phyloP scores from a whole-genome alignment of 805 yeast species.

The Saturnispora besseyi region DNA sequence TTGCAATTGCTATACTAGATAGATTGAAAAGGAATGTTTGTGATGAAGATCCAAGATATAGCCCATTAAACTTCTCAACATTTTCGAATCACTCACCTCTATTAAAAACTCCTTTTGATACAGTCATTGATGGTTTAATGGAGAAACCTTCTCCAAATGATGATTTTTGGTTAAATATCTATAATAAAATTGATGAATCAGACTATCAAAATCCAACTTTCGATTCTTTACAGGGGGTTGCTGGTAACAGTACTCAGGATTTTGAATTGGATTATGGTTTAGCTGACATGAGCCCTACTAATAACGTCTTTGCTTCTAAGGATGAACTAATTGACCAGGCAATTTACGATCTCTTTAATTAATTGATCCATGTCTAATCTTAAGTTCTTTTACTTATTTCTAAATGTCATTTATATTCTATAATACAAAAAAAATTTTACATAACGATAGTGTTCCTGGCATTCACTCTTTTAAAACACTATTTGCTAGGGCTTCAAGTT shows the following conservation, averaged over 20 bases:
- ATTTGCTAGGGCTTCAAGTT: constrained; percentile 18
- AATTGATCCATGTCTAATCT: background rate
- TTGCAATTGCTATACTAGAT: constrained; percentile 4
- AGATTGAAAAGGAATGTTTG: background rate
- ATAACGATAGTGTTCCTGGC: background rate
- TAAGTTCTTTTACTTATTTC: background rate
- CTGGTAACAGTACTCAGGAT: background rate
- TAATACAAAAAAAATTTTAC: background rate
- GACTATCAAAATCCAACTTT: background rate
- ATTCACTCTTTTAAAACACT: constrained; percentile 15
- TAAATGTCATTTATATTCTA: constrained; percentile 9
- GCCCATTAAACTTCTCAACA: background rate
- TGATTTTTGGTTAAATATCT: constrained; percentile 20
- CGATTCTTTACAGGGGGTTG: background rate
- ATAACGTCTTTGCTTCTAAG: background rate
- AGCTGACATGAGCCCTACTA: background rate
- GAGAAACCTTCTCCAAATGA: background rate
- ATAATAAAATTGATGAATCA: background rate
- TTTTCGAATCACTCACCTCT: background rate
- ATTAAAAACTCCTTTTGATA: background rate
- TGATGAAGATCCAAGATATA: constrained; percentile 3
- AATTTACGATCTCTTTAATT: constrained; percentile 14
- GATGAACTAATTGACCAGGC: constrained; percentile 12
- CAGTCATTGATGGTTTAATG: background rate
- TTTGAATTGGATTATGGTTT: constrained; percentile 1